Evolutionary conservation across 2,329 filamentous ascomycete genomes (phyloP).

Genomic region (Zymoseptoria tritici): DNA sequence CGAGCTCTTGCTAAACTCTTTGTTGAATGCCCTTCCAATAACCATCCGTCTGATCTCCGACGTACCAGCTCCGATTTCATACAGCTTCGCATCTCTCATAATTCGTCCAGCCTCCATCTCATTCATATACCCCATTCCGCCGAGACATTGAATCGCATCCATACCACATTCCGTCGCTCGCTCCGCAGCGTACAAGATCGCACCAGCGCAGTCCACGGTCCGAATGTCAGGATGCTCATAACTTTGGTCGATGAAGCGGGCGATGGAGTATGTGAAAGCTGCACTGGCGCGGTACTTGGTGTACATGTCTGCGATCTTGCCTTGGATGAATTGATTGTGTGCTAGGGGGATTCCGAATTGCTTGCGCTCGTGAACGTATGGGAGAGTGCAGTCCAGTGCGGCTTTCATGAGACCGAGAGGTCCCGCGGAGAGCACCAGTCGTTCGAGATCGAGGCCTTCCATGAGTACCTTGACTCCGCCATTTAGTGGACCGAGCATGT

Average conservation of each 20-base stretch:
- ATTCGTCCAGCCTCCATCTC: conserved; percentile 87
- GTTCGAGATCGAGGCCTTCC: conserved; percentile 91
- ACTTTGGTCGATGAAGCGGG: conserved; percentile 66
- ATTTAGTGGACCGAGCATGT: conserved; percentile 73
- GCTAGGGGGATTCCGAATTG: conserved; percentile 85
- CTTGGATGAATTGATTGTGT: conserved; percentile 88
- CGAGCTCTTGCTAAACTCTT: conserved; percentile 53
- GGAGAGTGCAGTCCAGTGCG: conserved; percentile 73
- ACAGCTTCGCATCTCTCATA: conserved; percentile 70
- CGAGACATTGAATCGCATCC: conserved; percentile 85
- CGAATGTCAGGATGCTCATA: conserved; percentile 45
- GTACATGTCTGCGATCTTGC: conserved; percentile 94
- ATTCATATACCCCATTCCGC: conserved; percentile 93
- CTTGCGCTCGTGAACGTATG: conserved; percentile 79
- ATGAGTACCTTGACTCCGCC: conserved; percentile 84
- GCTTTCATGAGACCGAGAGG: conserved; percentile 94
- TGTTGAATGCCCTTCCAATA: conserved; percentile 86
- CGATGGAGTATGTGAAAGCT: conserved; percentile 84
- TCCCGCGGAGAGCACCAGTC: conserved; percentile 83
- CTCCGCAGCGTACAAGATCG: conserved; percentile 89
- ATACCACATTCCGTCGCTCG: conserved; percentile 77
- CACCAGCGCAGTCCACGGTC: conserved; percentile 89
- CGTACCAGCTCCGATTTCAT: conserved; percentile 95
- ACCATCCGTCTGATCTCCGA: conserved; percentile 92
- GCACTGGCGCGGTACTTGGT: conserved; percentile 77